Conservation (phyloP, 2,329 filamentous ascomycete species). For the Ceratocystis papillata region DNA sequence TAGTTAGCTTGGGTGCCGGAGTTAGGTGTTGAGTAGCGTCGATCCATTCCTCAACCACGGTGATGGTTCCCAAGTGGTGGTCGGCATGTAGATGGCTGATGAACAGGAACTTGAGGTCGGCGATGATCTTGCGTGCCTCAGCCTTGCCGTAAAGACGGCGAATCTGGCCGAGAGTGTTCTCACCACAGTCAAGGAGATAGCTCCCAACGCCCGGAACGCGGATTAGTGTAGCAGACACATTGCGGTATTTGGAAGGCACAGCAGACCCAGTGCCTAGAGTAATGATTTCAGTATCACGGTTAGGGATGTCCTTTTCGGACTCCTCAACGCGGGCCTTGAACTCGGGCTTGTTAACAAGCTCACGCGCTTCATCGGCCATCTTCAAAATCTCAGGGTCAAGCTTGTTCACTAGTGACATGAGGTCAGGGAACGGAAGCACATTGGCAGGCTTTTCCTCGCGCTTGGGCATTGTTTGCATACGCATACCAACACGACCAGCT, state of each 20-base stretch:
- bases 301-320: slow-evolving; percentile 55
- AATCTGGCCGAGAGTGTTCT: slow-evolving; percentile 83
- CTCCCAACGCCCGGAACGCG: slow-evolving; percentile 75
- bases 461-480: slow-evolving; percentile 39
- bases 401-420: slow-evolving; percentile 39
- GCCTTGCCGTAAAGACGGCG: slow-evolving; percentile 58
- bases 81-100: slow-evolving; percentile 95
- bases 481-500: slow-evolving; percentile 37
- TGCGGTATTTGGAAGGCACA: slow-evolving; percentile 82
- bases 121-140: slow-evolving; percentile 59
- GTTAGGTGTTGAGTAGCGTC: slow-evolving; percentile 37
- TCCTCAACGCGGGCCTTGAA: slow-evolving; percentile 42
- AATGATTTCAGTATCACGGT: slow-evolving; percentile 68
- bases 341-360: slow-evolving; percentile 34
- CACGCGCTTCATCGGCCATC: slow-evolving; percentile 42
- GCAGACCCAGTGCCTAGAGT: slow-evolving; percentile 87
- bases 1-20: slow-evolving; percentile 39
- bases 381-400: slow-evolving; percentile 37
- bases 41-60: slow-evolving; percentile 75
- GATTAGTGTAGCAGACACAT: slow-evolving; percentile 81
- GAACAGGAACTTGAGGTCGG: slow-evolving; percentile 70
- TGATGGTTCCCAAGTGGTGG: slow-evolving; percentile 79
- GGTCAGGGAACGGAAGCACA: slow-evolving; percentile 36
- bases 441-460: slow-evolving; percentile 38
- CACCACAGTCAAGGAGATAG: slow-evolving; percentile 83